Evolutionary conservation across 1,139 yeast genomes (phyloP).

Genomic region (Magnusiomyces paraingens): DNA sequence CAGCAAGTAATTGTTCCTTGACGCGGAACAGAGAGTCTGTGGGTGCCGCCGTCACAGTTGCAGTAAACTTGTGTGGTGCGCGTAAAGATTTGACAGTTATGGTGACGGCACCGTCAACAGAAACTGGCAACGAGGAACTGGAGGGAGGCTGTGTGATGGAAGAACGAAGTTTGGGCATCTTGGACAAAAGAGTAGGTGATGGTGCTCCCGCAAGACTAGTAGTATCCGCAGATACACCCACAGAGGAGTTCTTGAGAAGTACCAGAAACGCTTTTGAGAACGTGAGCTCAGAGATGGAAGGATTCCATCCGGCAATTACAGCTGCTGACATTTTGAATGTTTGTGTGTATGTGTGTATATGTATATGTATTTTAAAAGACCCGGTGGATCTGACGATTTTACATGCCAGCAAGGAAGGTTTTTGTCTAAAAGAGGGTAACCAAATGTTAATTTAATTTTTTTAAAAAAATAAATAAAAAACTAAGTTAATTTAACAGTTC

Average conservation of each 20-base stretch:
- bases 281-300: neutral
- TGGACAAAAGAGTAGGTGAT: neutral
- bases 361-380: too few relatives aligned
- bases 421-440: too few relatives aligned
- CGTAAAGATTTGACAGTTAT: neutral
- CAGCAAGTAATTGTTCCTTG: neutral
- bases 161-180: neutral
- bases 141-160: too few relatives aligned
- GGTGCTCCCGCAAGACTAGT: neutral
- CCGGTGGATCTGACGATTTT: too few relatives aligned
- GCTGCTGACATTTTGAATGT: neutral
- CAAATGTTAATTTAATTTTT: too few relatives aligned
- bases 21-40: neutral
- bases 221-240: neutral
- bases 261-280: neutral
- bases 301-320: constrained; percentile 2
- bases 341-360: too few relatives aligned
- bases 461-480: too few relatives aligned
- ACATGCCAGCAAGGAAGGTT: too few relatives aligned
- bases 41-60: neutral
- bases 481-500: too few relatives aligned
- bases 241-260: neutral
- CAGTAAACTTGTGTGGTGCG: neutral
- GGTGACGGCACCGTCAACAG: neutral
- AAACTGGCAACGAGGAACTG: neutral